These are phyloP conservation scores for Hyaloscypha bicolor DNA, from an alignment of 495 filamentous ascomycete species.

Conservation along the genomic window DNA sequence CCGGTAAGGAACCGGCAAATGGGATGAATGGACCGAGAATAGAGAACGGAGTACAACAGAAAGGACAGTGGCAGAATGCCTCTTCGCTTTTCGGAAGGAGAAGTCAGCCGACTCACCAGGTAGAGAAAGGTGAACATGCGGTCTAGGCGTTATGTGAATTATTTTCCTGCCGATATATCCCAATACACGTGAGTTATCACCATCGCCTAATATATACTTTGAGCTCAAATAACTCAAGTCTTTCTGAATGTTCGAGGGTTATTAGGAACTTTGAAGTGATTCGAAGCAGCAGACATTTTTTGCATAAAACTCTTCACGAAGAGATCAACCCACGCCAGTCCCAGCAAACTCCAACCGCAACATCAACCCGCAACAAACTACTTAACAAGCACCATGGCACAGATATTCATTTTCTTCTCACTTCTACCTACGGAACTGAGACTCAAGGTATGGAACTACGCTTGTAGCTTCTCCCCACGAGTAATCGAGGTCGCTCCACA, in stretches of 20 bases:
- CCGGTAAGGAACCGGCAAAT: background rate
- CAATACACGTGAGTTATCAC: background rate
- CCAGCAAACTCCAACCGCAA: background rate
- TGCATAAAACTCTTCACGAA: background rate
- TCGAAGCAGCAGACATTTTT: background rate
- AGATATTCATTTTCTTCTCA: conserved; percentile 39
- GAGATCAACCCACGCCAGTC: background rate
- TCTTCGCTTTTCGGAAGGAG: no score
- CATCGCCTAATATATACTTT: background rate
- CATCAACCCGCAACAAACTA: background rate
- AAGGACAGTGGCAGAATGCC: background rate
- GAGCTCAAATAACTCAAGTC: background rate
- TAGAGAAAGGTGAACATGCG: no score
- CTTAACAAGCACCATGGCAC: background rate
- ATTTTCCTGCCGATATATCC: background rate
- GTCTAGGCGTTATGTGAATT: no score
- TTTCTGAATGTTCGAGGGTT: background rate
- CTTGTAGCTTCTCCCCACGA: conserved; percentile 39
- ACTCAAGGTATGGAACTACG: conserved; percentile 45
- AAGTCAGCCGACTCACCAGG: no score
- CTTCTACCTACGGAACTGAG: conserved; percentile 46
- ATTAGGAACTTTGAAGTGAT: background rate
- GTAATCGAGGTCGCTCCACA: background rate
- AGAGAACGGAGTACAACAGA: background rate
- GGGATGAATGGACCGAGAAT: background rate